phyloP scores from a whole-genome alignment of 1,284 basidiomycete genomes.

The Omphalotus olearius region DNA sequence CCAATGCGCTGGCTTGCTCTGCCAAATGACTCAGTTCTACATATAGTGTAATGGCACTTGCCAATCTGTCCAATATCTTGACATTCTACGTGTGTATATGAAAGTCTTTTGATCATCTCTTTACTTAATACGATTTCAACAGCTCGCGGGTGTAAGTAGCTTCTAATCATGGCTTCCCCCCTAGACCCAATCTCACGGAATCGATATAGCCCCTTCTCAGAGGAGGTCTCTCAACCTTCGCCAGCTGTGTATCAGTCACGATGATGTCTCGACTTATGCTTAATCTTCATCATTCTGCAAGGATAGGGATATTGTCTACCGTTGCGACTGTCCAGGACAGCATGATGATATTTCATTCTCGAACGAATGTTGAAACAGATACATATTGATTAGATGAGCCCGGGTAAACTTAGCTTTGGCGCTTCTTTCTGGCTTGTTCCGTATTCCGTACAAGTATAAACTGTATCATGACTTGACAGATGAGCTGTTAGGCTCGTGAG shows the following conservation, averaged over 20 bases:
- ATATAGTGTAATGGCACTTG: constrained; percentile 19
- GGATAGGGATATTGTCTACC: constrained; percentile 3
- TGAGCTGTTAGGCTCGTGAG: no score
- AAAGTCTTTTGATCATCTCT: background rate
- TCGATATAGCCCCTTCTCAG: constrained; percentile 6
- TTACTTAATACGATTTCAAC: background rate
- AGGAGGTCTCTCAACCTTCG: constrained; percentile 11
- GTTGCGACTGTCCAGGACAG: background rate
- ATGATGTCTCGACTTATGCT: constrained; percentile 15
- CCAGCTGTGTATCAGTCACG: constrained; percentile 10
- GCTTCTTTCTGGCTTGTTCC: no score
- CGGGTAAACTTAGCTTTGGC: background rate
- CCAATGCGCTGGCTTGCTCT: background rate
- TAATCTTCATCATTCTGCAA: constrained; percentile 9
- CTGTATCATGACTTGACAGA: no score
- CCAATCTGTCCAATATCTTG: constrained; percentile 17
- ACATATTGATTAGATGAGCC: background rate
- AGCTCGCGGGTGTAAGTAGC: constrained; percentile 13
- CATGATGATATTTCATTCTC: background rate
- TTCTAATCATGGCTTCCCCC: background rate
- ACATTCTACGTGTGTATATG: constrained; percentile 16
- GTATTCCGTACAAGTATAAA: no score
- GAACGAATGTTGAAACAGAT: background rate
- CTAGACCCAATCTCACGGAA: background rate
- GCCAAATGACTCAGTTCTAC: background rate